Conservation (phyloP, 2,329 filamentous ascomycete genomes). For the Nigrospora osmanthi region DNA sequence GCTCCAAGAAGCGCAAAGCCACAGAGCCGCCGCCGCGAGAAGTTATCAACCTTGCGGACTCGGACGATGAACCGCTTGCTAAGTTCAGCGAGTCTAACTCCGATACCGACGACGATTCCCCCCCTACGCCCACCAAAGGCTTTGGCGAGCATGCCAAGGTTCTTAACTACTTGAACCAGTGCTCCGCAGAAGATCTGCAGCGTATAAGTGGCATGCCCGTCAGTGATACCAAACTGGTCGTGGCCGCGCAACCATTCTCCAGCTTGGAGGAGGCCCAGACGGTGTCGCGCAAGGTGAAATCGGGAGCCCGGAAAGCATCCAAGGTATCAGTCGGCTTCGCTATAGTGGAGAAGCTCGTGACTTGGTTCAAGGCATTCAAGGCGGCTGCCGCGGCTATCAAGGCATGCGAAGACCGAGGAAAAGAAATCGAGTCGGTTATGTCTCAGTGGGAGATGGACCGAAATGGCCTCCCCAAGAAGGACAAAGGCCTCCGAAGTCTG, state of each 20-base stretch:
- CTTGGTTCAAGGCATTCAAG: constrained; percentile 36
- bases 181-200: constrained; percentile 65
- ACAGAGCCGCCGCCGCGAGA: background rate
- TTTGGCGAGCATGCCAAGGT: constrained; percentile 40
- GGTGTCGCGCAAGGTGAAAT: constrained; percentile 38
- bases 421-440: constrained; percentile 15
- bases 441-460: constrained; percentile 19
- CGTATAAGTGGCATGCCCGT: constrained; percentile 74
- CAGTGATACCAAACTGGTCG: constrained; percentile 59
- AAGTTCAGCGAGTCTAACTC: background rate
- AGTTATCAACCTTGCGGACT: constrained; percentile 1
- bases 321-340: constrained; percentile 18
- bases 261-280: constrained; percentile 55
- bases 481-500: constrained; percentile 21
- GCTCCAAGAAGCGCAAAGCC: constrained; percentile 15
- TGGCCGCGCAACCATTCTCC: constrained; percentile 68
- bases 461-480: constrained; percentile 24
- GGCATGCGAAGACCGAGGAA: constrained; percentile 40
- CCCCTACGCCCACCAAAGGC: background rate
- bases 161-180: constrained; percentile 76
- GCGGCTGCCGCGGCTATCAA: constrained; percentile 30
- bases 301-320: constrained; percentile 21
- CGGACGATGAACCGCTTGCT: background rate
- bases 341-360: constrained; percentile 31
- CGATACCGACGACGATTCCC: constrained; percentile 1